A percentile compares a stretch with the other conserved stretches of the same genome.
Evolutionary conservation across 2,329 filamentous ascomycete species (phyloP).

Genomic region (Alternaria sp.): DNA sequence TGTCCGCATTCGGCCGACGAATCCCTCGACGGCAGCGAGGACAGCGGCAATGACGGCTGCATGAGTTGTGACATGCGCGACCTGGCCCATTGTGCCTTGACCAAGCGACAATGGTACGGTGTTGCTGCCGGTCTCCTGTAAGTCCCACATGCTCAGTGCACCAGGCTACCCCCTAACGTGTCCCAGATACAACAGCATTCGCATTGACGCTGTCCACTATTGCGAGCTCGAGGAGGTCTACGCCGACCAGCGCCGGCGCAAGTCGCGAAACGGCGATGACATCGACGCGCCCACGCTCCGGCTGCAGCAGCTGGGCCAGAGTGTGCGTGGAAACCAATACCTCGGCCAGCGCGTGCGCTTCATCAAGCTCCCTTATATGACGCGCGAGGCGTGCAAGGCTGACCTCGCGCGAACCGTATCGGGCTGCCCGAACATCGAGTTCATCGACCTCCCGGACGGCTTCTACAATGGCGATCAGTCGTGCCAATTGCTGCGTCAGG

Average conservation of each 20-base stretch:
- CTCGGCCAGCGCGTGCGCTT: constrained; percentile 75
- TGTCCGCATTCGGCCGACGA: constrained; percentile 81
- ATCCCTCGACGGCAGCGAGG: constrained; percentile 79
- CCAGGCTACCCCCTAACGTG: constrained; percentile 10
- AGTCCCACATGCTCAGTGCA: constrained; percentile 45
- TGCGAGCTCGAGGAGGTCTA: constrained; percentile 85
- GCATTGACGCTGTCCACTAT: constrained; percentile 94
- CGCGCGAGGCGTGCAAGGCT: constrained; percentile 82
- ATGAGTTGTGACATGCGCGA: constrained; percentile 95
- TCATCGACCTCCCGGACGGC: constrained; percentile 88
- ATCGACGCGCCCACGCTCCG: constrained; percentile 80
- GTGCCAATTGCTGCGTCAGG: constrained; percentile 78
- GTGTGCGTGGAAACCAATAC: constrained; percentile 76
- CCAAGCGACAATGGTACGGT: constrained; percentile 74
- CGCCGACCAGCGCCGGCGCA: constrained; percentile 69
- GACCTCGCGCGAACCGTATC: constrained; percentile 86
- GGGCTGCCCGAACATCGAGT: constrained; percentile 82
- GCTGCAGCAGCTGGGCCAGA: constrained; percentile 78
- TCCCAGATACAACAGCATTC: constrained; percentile 81
- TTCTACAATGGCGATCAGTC: constrained; percentile 81
- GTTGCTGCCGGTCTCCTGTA: constrained; percentile 68
- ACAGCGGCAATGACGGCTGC: constrained; percentile 78
- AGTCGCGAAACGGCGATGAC: constrained; percentile 72
- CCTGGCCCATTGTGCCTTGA: constrained; percentile 77
- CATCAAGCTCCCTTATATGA: constrained; percentile 93